Conservation (phyloP, 345 rosid genomes). For the Camelina hispida region DNA sequence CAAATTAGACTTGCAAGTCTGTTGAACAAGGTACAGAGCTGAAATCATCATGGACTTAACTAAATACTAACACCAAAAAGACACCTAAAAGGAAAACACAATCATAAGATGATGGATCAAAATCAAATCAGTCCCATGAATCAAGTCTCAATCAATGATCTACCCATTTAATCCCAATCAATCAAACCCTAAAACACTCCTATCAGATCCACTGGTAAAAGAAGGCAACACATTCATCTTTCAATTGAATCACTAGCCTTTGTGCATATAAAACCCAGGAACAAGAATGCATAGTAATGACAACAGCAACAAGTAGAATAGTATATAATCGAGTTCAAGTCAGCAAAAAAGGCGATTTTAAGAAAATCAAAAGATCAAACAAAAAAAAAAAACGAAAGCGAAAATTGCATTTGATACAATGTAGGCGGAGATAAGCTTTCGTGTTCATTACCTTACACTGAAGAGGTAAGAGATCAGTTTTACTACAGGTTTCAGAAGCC, state of each 20-base stretch:
- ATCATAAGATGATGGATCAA: constrained; percentile 14
- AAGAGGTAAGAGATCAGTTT: constrained; percentile 15
- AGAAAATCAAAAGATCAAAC: background rate
- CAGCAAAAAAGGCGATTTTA: background rate
- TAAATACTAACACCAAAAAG: constrained; percentile 8
- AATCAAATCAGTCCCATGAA: constrained; percentile 7
- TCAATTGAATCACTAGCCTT: too few species aligned
- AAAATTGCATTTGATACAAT: too few species aligned
- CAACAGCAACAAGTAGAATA: background rate
- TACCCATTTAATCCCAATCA: background rate
- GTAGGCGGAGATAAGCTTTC: too few species aligned
- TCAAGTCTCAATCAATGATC: background rate
- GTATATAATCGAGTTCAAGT: background rate
- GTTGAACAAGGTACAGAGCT: too few species aligned
- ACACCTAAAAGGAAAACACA: constrained; percentile 12
- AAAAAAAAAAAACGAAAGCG: too few species aligned
- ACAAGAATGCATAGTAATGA: too few species aligned
- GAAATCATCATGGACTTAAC: too few species aligned
- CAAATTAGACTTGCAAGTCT: too few species aligned
- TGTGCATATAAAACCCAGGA: too few species aligned
- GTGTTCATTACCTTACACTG: constrained; percentile 20
- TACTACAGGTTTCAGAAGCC: background rate
- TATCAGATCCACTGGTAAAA: background rate
- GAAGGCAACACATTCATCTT: constrained; percentile 5
- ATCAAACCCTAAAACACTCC: constrained; percentile 21